A percentile compares a stretch with the other conserved stretches of the same genome.
These are phyloP conservation scores for Holtermanniella nyarrowii DNA, from an alignment of 768 basidiomycete species.

Conservation along the genomic window DNA sequence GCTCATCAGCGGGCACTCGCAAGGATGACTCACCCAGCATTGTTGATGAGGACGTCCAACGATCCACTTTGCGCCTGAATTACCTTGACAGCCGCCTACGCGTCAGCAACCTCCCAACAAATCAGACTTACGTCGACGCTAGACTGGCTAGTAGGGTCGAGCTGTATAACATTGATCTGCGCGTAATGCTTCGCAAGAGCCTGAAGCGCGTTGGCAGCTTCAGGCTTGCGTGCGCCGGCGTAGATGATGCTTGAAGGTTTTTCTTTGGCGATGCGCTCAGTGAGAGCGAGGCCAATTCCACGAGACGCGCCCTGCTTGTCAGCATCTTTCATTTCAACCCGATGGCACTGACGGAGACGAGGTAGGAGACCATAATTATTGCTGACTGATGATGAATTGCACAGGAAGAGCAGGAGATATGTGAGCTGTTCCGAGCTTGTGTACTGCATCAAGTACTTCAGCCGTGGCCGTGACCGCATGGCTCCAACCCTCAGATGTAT, in stretches of 20 bases:
- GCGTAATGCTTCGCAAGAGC: neutral
- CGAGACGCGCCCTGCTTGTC: neutral
- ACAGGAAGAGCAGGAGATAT: too few species aligned
- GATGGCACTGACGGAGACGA: neutral
- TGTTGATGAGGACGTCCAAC: neutral
- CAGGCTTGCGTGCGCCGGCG: neutral
- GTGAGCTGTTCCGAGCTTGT: too few species aligned
- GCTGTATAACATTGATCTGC: neutral
- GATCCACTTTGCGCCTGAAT: neutral
- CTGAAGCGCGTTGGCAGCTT: neutral
- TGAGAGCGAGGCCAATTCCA: neutral
- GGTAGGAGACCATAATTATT: neutral
- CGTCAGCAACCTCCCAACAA: neutral
- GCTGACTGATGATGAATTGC: too few species aligned
- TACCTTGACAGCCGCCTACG: neutral
- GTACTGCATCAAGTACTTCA: too few species aligned
- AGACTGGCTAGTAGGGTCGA: neutral
- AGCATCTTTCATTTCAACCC: neutral
- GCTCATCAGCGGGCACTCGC: neutral
- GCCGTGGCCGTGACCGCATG: too few species aligned
- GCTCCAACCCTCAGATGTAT: too few species aligned
- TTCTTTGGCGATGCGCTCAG: neutral
- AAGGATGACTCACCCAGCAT: neutral
- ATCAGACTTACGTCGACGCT: neutral
- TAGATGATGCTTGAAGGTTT: neutral